Base-by-base conservation (phyloP, 2,329 filamentous ascomycete species). In the Fusarium compactum region DNA sequence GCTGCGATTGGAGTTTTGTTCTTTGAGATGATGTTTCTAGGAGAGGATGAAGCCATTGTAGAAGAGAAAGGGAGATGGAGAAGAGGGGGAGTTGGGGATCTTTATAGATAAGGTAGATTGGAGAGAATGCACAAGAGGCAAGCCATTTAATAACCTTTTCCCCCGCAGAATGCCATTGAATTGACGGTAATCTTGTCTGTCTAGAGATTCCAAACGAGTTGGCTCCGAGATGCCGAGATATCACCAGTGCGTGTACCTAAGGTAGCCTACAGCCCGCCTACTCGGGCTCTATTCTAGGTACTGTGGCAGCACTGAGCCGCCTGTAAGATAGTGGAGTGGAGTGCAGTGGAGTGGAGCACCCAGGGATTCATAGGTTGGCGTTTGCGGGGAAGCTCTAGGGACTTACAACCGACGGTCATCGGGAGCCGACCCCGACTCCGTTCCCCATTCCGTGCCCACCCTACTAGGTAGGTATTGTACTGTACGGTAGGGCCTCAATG, bases 151-250 rank as follows among this genome's bases (percentile, higher is more conserved):
- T 43, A 50, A 41, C 24, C 45, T 38, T 63, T 47, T 58, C 40
- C 64, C 63, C 63, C 58, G 63, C 65, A 62, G 45, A 52, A 41
- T 27, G 32, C 12, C 27, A 43, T 41, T 30, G 30, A 47, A 22
- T 30, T n/a, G 15, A 61, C 65, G 66, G 68, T 20, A 53, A 66
- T 58, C 51, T 66, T 71, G 53, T 44, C 69, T 66, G 64, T 16
- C 18, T 29, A 41, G 44, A 58, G 52, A 47, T 29, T 57, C 16
- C 18, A 40, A 24, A n/a, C 32, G 32, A 24, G 24, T 32, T 20
- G 25, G 43, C 62, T 32, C 73, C 73, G 73, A 75, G 64, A 75
- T 70, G 54, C 73, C 73, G 73, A 75, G 70, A 65, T 75, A 75
- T 75, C 73, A 67, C 73, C 73, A 63, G 51, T 24, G 10, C 27